These are phyloP conservation scores for Pycnococcus provasolii DNA, from an alignment of 139 green algal genomes.

Conservation along the genomic window DNA sequence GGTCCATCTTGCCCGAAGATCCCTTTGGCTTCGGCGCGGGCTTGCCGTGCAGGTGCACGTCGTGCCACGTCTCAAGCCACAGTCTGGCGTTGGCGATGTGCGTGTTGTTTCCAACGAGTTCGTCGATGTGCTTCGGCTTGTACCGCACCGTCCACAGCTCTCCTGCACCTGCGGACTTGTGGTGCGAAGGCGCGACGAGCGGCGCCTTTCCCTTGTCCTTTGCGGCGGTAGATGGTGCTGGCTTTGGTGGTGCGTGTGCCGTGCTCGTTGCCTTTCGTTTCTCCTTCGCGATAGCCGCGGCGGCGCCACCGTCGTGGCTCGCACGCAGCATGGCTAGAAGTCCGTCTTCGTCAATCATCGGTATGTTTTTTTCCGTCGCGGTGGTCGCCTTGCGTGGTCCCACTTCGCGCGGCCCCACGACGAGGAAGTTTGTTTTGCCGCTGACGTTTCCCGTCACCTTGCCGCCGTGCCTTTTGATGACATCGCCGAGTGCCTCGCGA, in stretches of 20 bases:
- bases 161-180: not conserved
- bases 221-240: not conserved
- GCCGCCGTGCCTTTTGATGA: constrained; percentile 70
- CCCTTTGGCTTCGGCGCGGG: constrained; percentile 7
- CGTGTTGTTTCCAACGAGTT: constrained; percentile 81
- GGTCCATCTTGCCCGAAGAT: constrained; percentile 43
- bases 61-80: constrained; percentile 69
- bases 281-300: not conserved
- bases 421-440: constrained; percentile 69
- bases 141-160: constrained; percentile 90
- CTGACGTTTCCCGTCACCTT: constrained; percentile 60
- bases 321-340: constrained; percentile 41
- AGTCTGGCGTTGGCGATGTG: constrained; percentile 40
- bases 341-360: constrained; percentile 58
- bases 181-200: constrained; percentile 18
- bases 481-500: constrained; percentile 59
- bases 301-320: not conserved
- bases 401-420: constrained; percentile 3
- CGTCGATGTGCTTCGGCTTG: constrained; percentile 51
- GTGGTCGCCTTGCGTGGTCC: constrained; percentile 8
- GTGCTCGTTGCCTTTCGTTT: not conserved
- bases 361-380: constrained; percentile 21
- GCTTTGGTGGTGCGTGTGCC: not conserved
- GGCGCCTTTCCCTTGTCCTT: not conserved
- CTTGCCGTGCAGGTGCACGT: constrained; percentile 48